Conservation (phyloP, 2,329 filamentous ascomycete genomes). For the Diplocarpon mali region DNA sequence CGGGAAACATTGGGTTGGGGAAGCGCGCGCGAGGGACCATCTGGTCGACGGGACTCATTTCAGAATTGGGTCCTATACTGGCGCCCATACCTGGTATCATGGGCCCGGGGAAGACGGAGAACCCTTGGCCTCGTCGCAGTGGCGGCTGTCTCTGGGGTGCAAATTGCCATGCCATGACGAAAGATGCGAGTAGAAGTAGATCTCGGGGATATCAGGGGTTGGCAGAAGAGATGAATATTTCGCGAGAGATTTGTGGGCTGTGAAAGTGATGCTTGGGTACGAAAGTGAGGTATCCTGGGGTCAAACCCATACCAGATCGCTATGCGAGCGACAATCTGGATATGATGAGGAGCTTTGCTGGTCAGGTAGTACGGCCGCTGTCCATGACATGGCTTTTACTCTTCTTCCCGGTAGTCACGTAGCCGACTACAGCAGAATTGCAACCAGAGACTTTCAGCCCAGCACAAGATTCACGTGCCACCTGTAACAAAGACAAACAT, state of each 20-base stretch:
- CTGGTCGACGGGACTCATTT: neutral
- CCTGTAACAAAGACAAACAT: no score
- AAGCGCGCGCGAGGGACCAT: neutral
- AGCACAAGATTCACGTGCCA: no score
- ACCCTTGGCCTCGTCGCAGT: neutral
- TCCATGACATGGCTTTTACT: no score
- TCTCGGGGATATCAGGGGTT: neutral
- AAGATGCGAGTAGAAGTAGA: neutral
- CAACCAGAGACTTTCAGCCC: no score
- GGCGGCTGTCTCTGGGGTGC: constrained; percentile 2
- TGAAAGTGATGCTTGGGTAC: neutral
- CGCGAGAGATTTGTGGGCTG: neutral
- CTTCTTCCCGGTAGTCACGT: no score
- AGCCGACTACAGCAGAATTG: no score
- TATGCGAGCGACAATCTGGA: no score
- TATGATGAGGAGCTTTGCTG: no score
- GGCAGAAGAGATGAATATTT: neutral
- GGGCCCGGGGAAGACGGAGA: neutral
- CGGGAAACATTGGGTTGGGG: neutral
- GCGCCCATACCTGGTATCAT: neutral
- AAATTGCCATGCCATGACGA: neutral
- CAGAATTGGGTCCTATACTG: neutral
- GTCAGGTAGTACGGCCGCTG: no score
- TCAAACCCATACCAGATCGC: no score
- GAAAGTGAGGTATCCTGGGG: no score